Evolutionary conservation across 2,329 filamentous ascomycete genomes (phyloP).

Genomic region (Hypoxylon sp.): DNA sequence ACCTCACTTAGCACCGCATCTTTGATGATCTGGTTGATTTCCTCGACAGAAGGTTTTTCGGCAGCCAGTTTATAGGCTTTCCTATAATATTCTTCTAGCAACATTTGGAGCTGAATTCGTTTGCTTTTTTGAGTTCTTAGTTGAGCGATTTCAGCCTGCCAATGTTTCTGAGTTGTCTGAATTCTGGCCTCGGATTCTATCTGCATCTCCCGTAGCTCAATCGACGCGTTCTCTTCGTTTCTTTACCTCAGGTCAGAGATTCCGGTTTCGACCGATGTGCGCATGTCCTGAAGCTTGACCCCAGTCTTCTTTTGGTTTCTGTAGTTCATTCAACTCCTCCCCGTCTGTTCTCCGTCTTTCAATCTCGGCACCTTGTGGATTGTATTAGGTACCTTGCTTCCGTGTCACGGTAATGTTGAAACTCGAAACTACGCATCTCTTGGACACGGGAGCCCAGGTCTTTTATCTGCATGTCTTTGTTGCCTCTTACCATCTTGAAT

Average conservation of each 20-base stretch:
- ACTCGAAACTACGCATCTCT: slow-evolving; percentile 5
- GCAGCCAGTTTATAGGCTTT: slow-evolving; percentile 3
- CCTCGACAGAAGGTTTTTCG: neutral
- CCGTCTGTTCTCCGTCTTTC: neutral
- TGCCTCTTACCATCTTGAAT: slow-evolving; percentile 3
- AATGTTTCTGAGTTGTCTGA: neutral
- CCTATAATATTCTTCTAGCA: neutral
- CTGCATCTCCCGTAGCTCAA: neutral
- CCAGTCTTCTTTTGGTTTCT: slow-evolving; percentile 4
- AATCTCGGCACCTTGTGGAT: neutral
- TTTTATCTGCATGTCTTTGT: slow-evolving; percentile 32
- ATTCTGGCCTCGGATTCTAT: neutral
- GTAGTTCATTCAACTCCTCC: neutral
- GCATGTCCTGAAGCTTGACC: slow-evolving; percentile 5
- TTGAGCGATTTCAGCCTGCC: neutral
- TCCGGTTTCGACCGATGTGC: slow-evolving; percentile 12
- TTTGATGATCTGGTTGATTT: neutral
- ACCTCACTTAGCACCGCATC: neutral
- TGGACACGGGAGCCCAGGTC: slow-evolving; percentile 1
- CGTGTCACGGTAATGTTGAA: slow-evolving; percentile 5
- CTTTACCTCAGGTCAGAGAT: slow-evolving; percentile 11
- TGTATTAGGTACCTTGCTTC: slow-evolving; percentile 8
- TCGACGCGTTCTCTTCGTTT: slow-evolving; percentile 2
- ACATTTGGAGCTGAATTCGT: slow-evolving; percentile 2
- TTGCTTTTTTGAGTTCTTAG: slow-evolving; percentile 1